A percentile compares a stretch with the other conserved stretches of the same genome.
Conservation (phyloP, 2,329 filamentous ascomycete species). For the Paecilomyces variotii region DNA sequence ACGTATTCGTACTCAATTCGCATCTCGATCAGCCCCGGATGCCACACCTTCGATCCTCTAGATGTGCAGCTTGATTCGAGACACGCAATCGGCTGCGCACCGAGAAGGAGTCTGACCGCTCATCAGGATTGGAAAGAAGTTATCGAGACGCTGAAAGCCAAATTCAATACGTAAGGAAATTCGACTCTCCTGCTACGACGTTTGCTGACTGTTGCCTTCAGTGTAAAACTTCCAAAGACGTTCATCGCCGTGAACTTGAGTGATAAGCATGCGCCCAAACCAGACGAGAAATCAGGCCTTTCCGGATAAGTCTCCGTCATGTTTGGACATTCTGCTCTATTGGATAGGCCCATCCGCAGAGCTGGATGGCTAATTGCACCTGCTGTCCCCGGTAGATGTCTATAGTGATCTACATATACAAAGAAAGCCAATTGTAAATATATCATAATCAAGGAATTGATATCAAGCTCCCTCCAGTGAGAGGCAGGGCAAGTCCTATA, state of each 20-base stretch:
- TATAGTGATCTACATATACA: background rate
- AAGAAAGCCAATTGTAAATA: background rate
- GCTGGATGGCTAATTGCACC: background rate
- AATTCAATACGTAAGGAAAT: slow-evolving; percentile 56
- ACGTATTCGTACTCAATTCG: slow-evolving; percentile 92
- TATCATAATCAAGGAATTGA: background rate
- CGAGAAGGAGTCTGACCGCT: slow-evolving; percentile 78
- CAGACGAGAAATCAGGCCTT: slow-evolving; percentile 1
- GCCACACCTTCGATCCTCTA: slow-evolving; percentile 90
- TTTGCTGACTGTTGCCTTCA: slow-evolving; percentile 12
- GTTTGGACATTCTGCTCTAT: background rate
- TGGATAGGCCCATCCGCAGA: background rate
- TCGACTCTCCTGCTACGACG: background rate
- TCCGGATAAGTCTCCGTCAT: background rate
- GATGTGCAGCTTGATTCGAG: slow-evolving; percentile 95
- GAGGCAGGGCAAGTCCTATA: too few relatives aligned
- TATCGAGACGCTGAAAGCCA: slow-evolving; percentile 88
- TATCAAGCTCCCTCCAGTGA: background rate
- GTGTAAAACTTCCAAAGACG: slow-evolving; percentile 44
- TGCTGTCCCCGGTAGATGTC: background rate
- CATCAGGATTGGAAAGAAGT: slow-evolving; percentile 95
- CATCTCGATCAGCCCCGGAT: slow-evolving; percentile 91
- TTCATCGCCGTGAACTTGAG: slow-evolving; percentile 46
- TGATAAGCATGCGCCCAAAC: slow-evolving; percentile 36
- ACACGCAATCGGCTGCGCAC: slow-evolving; percentile 91